Evolutionary conservation across 768 basidiomycete species (phyloP).

Genomic region (Mycena galericulata): DNA sequence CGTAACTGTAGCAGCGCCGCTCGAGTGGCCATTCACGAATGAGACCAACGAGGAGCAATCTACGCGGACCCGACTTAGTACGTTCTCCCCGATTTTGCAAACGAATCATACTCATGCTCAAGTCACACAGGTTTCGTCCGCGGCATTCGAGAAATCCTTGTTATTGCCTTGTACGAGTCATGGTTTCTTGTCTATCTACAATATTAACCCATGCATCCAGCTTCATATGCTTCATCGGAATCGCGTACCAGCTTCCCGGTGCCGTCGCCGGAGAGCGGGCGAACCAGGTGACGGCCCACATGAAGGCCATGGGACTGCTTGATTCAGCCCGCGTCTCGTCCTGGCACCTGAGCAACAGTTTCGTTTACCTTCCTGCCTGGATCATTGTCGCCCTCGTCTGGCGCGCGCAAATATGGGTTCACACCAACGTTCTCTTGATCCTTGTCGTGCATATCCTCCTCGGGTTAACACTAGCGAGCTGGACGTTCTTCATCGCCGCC

Average conservation of each 20-base stretch:
- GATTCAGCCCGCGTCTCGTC: conserved; percentile 77
- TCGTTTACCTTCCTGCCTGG: conserved; percentile 84
- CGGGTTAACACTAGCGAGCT: conserved; percentile 75
- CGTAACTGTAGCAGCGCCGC: conserved; percentile 63
- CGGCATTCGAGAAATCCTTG: conserved; percentile 71
- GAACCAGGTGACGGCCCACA: conserved; percentile 71
- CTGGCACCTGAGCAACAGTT: conserved; percentile 77
- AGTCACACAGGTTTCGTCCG: conserved; percentile 71
- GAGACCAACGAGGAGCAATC: conserved; percentile 75
- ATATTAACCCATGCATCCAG: conserved; percentile 45
- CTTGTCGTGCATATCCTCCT: conserved; percentile 75
- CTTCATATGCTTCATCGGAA: conserved; percentile 78
- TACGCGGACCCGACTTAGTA: conserved; percentile 67
- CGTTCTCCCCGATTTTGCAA: conserved; percentile 34
- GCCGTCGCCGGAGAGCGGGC: conserved; percentile 76
- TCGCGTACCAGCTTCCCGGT: conserved; percentile 83
- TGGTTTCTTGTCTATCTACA: not conserved
- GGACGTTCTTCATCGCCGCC: conserved; percentile 77
- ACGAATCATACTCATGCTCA: conserved; percentile 24
- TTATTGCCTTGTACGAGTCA: conserved; percentile 72
- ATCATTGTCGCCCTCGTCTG: conserved; percentile 73
- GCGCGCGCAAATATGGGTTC: conserved; percentile 74
- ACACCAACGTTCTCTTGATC: conserved; percentile 69
- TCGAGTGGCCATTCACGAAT: conserved; percentile 80
- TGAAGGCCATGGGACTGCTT: conserved; percentile 84